Base-by-base conservation (phyloP, 164 flowering plant genomes). In the Litsea cubeba region DNA sequence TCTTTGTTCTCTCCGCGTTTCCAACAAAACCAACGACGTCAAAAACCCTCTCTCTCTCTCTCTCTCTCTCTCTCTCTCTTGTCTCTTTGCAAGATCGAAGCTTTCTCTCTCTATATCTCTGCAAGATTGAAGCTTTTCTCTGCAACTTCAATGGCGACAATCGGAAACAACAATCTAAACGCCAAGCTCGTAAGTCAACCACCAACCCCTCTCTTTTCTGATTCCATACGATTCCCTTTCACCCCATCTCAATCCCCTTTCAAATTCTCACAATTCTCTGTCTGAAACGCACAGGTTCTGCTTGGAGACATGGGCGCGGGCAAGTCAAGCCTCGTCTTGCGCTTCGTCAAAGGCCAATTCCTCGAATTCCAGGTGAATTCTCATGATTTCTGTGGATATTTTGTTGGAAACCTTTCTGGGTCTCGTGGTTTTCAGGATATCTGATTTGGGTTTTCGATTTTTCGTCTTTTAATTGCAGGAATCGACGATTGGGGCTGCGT, bases 281-380 rank as follows among this genome's bases (percentile, higher is more conserved):
- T 72, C 50, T 23, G 69, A 62, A 10, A 62, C 50, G 18, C 63
- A 65, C 79, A 89, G 93, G 93, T 88, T 68, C 84, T 89, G 18
- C 86, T 89, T 3, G 93, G 91, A 14, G 93, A 89, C 67, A 87
- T 89, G 89, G 91, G 93, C 15, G 87, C 93, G 28, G 93, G 93
- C 12, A 90, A 90, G 77, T 86, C 94, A 2, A 90, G 94, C 66
- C 87, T 90, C 14, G 91, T 88, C 14, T 71, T 90, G 80, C 86
- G 91, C 15, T 88, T 88, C 71, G 94, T 90, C 68, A 90, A 88
- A 77, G 94, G 90, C 74, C 94, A 90, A 62, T 90, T 88, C 66
- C 81, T 83, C 24, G 94, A 90, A 81, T 88, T 86, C 70, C 94
- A 90, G 90, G 94, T 88, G 20, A 22, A 5, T 68, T 70, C 18